Base-by-base conservation (phyloP, 139 green algal genomes). In the Prasinococcaceae sp. region DNA sequence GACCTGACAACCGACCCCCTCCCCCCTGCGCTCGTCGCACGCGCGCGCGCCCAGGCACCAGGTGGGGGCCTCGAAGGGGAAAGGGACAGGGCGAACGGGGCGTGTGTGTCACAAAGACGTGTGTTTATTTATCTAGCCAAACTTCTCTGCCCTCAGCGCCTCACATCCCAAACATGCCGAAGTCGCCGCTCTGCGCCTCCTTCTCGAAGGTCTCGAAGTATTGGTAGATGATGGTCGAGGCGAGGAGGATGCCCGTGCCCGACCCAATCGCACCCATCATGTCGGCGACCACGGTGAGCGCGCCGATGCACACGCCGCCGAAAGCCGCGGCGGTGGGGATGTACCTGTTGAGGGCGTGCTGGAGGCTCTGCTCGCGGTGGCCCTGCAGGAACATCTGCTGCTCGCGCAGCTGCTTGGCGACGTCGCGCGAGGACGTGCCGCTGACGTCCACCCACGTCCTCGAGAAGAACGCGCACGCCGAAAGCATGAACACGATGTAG, bases 401-500 rank as follows among this genome's bases (percentile, higher is more conserved):
- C 55, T 76, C 61, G 53, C 63, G 50, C 28, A 99, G 83, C 77
- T 97, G 83, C 78, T 92, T 94, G 26, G 92, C 92, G 2, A 99
- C 92, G 55, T 99, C 92, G 44, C 54, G 70, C 24, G 92, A 85
- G 28, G 69, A 86, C 30, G 84, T 88, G 30, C 90, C 92, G 0
- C 80, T 93, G n/a, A 99, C 86, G 76, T 99, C 92, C 58, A 99
- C 98, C 92, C 92, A 99, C 29, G 87, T 96, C 79, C 97, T 97
- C 61, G 88, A 96, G 76, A 98, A 97, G n/a, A 97, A 68, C 2
- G 90, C 90, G 68, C 90, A 97, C 10, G 88, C 87, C 9, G 79
- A 73, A 30, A 97, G 81, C 90, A 97, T 96, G 79, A 98, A 97
- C 35, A 73, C 68, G 6, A 96, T 68, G 68, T 99, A 99, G 74